A percentile compares a stretch with the other conserved stretches of the same genome.
phyloP scores from a whole-genome alignment of 345 rosid species.

The Raphanus sativus region DNA sequence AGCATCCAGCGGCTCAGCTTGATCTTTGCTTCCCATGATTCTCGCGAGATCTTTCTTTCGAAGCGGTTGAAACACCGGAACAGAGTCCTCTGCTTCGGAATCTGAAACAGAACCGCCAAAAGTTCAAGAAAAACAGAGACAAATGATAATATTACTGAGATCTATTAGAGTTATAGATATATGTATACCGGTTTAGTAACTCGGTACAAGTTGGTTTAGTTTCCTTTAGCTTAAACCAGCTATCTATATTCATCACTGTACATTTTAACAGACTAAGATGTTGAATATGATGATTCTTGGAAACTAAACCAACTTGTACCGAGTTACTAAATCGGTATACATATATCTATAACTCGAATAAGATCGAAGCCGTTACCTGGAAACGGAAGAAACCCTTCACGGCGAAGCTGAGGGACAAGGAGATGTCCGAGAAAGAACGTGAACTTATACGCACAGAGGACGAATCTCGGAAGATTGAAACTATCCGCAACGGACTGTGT shows the following conservation, averaged over 20 bases:
- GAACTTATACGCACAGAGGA: slow-evolving; percentile 30
- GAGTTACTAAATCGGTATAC: too few relatives aligned
- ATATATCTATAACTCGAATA: too few relatives aligned
- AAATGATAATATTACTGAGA: too few relatives aligned
- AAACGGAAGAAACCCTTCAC: slow-evolving; percentile 31
- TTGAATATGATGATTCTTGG: too few relatives aligned
- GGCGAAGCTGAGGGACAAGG: slow-evolving; percentile 32
- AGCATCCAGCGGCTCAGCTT: slow-evolving; percentile 9
- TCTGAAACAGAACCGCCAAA: slow-evolving; percentile 25
- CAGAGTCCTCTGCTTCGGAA: slow-evolving; percentile 33
- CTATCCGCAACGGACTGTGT: slow-evolving; percentile 28
- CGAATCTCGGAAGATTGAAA: slow-evolving; percentile 26
- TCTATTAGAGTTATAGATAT: too few relatives aligned
- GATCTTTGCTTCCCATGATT: slow-evolving; percentile 14
- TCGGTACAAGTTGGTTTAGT: too few relatives aligned
- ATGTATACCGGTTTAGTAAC: too few relatives aligned
- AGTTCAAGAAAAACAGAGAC: neutral
- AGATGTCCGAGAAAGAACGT: slow-evolving; percentile 32
- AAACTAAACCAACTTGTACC: too few relatives aligned
- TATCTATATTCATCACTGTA: too few relatives aligned
- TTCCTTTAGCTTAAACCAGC: too few relatives aligned
- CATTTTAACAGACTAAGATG: too few relatives aligned
- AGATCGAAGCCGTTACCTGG: slow-evolving; percentile 19
- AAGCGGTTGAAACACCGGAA: slow-evolving; percentile 31
- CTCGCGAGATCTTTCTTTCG: slow-evolving; percentile 34